Percentiles rank a stretch among this genome's conserved stretches.
Conservation (phyloP, 176 grass and related monocot genomes). For the Miscanthus lutarioriparius region DNA sequence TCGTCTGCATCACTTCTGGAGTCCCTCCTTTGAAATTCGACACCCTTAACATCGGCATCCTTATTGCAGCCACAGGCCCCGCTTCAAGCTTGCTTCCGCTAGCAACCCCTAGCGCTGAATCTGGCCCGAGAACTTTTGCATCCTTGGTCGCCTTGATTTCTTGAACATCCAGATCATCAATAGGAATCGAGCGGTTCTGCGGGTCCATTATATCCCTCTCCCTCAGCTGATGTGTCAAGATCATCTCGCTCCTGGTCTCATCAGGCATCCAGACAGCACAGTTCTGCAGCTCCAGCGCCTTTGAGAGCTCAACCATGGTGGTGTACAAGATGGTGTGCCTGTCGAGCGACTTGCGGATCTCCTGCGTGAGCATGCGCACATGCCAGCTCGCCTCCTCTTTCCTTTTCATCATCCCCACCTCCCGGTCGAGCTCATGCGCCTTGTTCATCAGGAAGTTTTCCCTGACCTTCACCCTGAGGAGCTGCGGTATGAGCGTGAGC, state of each 20-base stretch:
- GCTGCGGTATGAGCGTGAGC: constrained; percentile 77
- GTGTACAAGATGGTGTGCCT: constrained; percentile 75
- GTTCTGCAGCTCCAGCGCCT: constrained; percentile 62
- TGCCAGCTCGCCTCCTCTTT: constrained; percentile 76
- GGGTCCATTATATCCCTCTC: constrained; percentile 40
- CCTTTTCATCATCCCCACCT: constrained; percentile 70
- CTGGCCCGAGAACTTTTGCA: constrained; percentile 43
- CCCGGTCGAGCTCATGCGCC: constrained; percentile 58
- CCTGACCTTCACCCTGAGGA: constrained; percentile 79
- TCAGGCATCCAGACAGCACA: constrained; percentile 85
- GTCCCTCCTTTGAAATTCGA: constrained; percentile 94
- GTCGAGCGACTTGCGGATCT: constrained; percentile 77
- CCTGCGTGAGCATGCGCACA: constrained; percentile 78
- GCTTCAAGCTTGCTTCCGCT: constrained; percentile 48
- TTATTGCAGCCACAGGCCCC: constrained; percentile 58
- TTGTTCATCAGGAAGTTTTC: constrained; percentile 75
- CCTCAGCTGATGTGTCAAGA: constrained; percentile 69
- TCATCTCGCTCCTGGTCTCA: constrained; percentile 53
- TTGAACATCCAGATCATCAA: constrained; percentile 53
- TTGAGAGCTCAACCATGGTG: constrained; percentile 80
- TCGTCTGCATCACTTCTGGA: constrained; percentile 67
- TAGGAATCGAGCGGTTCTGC: constrained; percentile 34
- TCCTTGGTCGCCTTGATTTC: constrained; percentile 56
- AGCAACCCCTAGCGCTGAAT: constrained; percentile 51
- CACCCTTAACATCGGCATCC: constrained; percentile 74